A percentile compares a stretch with the other conserved stretches of the same genome.
Conservation (phyloP, 2,329 filamentous ascomycete species). For the Colletotrichum graminicola region DNA sequence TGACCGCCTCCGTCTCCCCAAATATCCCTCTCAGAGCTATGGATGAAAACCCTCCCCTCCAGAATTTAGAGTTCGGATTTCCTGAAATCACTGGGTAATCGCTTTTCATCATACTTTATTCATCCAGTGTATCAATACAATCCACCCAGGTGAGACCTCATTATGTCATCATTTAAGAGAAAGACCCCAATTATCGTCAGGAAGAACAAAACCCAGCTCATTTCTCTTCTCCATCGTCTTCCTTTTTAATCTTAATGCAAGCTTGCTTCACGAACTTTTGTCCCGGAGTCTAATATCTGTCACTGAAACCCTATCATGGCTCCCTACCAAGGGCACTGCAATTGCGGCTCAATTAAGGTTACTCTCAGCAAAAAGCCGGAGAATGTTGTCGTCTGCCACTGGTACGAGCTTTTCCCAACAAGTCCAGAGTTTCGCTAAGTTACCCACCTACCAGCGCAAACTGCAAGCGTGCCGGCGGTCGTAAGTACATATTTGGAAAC, state of each 20-base stretch:
- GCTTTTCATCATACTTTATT: neutral
- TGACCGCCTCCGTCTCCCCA: neutral
- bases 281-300: neutral
- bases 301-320: constrained; percentile 1
- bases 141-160: neutral
- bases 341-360: constrained; percentile 31
- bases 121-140: neutral
- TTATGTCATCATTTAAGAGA: neutral
- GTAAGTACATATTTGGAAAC: neutral
- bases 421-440: neutral
- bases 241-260: neutral
- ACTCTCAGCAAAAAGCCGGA: constrained; percentile 29
- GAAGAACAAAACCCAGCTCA: neutral
- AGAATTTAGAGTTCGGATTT: neutral
- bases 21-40: neutral
- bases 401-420: neutral
- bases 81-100: neutral
- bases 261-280: neutral
- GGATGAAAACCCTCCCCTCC: neutral
- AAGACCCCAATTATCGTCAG: too few species aligned
- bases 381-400: constrained; percentile 25
- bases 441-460: constrained; percentile 10
- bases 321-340: constrained; percentile 27
- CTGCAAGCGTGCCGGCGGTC: constrained; percentile 35
- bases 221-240: neutral